Conservation (phyloP, 2,329 filamentous ascomycete genomes). For the Nothomitra cinnamomea region DNA sequence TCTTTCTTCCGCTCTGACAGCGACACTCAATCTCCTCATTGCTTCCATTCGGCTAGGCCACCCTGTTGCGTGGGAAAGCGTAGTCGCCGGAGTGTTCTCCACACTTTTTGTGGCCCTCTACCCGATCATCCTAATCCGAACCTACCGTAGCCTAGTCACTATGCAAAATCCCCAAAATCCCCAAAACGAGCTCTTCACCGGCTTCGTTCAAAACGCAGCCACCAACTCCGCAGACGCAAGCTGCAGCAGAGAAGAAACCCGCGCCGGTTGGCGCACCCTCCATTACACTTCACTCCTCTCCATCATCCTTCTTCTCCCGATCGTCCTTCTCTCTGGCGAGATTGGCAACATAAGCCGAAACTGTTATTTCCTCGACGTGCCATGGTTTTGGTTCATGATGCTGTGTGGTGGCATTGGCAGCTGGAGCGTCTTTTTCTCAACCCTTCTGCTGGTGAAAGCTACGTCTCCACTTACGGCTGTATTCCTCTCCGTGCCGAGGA, state of each 20-base stretch:
- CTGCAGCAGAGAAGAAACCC: conserved; percentile 26
- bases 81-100: conserved; percentile 34
- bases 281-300: conserved; percentile 35
- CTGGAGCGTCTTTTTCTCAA: conserved; percentile 31
- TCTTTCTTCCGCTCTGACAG: conserved; percentile 32
- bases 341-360: conserved; percentile 31
- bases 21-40: conserved; percentile 33
- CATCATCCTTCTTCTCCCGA: conserved; percentile 30
- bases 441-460: conserved; percentile 30
- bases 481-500: conserved; percentile 31
- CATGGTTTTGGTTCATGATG: conserved; percentile 38
- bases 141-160: conserved; percentile 30
- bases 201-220: conserved; percentile 19
- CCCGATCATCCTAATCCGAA: conserved; percentile 31
- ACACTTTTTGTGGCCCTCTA: conserved; percentile 34
- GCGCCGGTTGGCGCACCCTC: conserved; percentile 33
- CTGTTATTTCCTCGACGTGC: conserved; percentile 36
- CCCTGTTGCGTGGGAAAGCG: conserved; percentile 33
- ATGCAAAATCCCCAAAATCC: conserved; percentile 28
- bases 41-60: conserved; percentile 28
- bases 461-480: conserved; percentile 31
- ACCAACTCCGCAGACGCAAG: conserved; percentile 12
- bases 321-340: conserved; percentile 33
- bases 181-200: conserved; percentile 26
- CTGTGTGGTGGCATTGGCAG: conserved; percentile 29